A percentile compares a stretch with the other conserved stretches of the same genome.
Evolutionary conservation across 352 stramenopile genomes (phyloP).

Genomic region (Aphanomyces euteiches): DNA sequence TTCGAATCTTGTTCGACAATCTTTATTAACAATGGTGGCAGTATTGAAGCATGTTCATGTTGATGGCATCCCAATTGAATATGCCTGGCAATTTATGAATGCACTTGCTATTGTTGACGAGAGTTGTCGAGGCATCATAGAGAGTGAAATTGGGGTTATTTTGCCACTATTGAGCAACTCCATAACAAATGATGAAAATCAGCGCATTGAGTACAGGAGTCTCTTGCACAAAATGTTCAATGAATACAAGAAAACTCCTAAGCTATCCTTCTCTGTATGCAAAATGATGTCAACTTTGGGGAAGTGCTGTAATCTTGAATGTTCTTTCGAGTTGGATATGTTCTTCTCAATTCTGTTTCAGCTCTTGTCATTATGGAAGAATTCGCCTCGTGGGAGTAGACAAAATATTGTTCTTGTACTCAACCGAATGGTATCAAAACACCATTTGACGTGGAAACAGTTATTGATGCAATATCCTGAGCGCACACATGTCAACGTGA

Average conservation of each 20-base stretch:
- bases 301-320: conserved; percentile 38
- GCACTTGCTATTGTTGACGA: not conserved
- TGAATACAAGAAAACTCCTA: not conserved
- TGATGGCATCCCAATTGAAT: not conserved
- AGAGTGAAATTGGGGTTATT: conserved; percentile 4
- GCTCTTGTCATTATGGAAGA: conserved; percentile 52
- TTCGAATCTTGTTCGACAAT: not conserved
- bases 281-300: conserved; percentile 41
- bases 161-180: not conserved
- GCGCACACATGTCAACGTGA: conserved; percentile 48
- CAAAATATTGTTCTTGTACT: conserved; percentile 41
- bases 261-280: not conserved
- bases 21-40: conserved; percentile 11
- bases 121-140: not conserved
- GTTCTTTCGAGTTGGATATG: conserved; percentile 40
- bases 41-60: conserved; percentile 13
- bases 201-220: too few species aligned
- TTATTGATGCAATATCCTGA: conserved; percentile 56
- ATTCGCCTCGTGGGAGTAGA: conserved; percentile 30
- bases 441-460: conserved; percentile 50
- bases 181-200: too few species aligned
- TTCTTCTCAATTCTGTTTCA: conserved; percentile 53
- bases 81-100: conserved; percentile 19
- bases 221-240: not conserved
- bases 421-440: conserved; percentile 42